Evolutionary conservation across 305 asterid species (phyloP), one percentile per base, ranked within the genome.

Genomic region (Ruellia speciosa): DNA sequence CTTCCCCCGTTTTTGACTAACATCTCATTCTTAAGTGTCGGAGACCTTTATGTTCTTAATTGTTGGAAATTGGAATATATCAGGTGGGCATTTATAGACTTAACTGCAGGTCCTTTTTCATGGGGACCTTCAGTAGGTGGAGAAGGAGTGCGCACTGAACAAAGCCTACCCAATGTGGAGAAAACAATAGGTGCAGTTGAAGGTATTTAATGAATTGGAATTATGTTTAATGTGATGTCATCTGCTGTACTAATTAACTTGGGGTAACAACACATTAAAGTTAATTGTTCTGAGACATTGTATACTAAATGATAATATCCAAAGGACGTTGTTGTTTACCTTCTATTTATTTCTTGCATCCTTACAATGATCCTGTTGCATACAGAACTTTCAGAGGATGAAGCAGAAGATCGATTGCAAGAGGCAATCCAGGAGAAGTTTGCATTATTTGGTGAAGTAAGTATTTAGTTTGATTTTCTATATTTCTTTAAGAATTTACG

Each of bases 81-180:
- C 73, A 92, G 99, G 87, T 93, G 99, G 99, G 99, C 97, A 9
- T 86, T 93, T 66, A 73, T 88, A 19, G 99, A 93, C 78, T 83
- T 93, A 81, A 79, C 86, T 60, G 97, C 97, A 0, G 97, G 99
- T 46, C 94, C 99, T 76, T 93, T 93, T 69, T 73, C 94, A 13
- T 93, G 99, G 97, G 99, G 99, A 35, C 96, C 99, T 75, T 87
- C 96, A 28, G 99, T 93, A 5, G 99, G 97, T 52, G 97, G 99
- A 70, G 97, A 92, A 83, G 99, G 99, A 65, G 99, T 93, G 28
- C 96, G 99, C 50, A 88, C 95, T 40, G 96, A 82, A 72, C 81
- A 84, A 66, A 88, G 94, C 75, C 78, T 93, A 62, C 99, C 99
- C 61, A 84, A 81, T 74, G 94, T 93, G 64, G 96, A 80, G 70